A percentile compares a stretch with the other conserved stretches of the same genome.
Conservation (phyloP, 176 grass and related monocot genomes). For the Puccinellia tenuiflora region DNA sequence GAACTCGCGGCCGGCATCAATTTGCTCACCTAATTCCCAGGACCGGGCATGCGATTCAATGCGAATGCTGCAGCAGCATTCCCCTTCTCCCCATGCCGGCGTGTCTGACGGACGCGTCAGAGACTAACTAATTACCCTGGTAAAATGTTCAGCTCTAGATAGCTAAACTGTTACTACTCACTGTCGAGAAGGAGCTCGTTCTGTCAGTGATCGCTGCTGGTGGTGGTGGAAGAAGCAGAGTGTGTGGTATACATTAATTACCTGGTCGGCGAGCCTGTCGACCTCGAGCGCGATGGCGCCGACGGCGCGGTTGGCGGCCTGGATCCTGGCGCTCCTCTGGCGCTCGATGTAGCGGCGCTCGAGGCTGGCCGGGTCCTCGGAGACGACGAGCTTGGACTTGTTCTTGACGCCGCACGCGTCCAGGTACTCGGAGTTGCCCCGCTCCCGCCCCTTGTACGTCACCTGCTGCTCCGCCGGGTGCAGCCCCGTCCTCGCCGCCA, state of each 20-base stretch:
- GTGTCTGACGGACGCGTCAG: conserved; percentile 4
- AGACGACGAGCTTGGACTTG: conserved; percentile 68
- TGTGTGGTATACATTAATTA: background rate
- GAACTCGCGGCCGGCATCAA: conserved; percentile 16
- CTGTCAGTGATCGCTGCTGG: background rate
- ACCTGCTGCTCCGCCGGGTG: conserved; percentile 71
- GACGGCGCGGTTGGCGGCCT: conserved; percentile 65
- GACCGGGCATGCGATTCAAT: conserved; percentile 36
- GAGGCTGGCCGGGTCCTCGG: conserved; percentile 64
- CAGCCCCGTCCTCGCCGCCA: conserved; percentile 60
- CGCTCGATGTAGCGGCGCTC: conserved; percentile 79
- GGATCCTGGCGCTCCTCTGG: conserved; percentile 57
- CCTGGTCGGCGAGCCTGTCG: conserved; percentile 89
- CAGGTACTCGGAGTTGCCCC: conserved; percentile 60
- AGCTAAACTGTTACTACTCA: background rate
- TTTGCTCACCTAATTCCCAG: conserved; percentile 35
- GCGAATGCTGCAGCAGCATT: background rate
- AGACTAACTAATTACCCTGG: background rate
- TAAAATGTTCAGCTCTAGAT: background rate
- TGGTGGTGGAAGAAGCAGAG: background rate
- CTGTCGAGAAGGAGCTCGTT: background rate
- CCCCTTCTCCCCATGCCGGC: conserved; percentile 2
- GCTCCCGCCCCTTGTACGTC: conserved; percentile 60
- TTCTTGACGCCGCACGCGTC: conserved; percentile 80
- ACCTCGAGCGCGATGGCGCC: conserved; percentile 65